Evolutionary conservation across 805 yeast species (phyloP).

Genomic region (Ascoidea tarda): DNA sequence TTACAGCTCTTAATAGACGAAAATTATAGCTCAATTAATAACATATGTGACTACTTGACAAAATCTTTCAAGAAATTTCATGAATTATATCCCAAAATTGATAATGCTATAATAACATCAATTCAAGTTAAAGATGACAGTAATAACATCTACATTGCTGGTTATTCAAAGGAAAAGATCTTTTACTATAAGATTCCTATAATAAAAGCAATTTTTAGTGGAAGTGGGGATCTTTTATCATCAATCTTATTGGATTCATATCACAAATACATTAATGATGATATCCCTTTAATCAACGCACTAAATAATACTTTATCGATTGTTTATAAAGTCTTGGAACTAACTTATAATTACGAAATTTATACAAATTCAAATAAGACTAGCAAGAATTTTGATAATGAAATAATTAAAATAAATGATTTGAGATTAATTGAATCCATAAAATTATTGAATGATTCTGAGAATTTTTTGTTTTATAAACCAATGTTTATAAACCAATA

Average conservation of each 20-base stretch:
- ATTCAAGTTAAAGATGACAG: conserved; percentile 20
- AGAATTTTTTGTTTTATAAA: no score
- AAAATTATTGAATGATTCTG: not conserved
- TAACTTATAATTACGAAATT: conserved; percentile 20
- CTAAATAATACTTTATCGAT: conserved; percentile 25
- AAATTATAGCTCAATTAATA: conserved; percentile 16
- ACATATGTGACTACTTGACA: conserved; percentile 21
- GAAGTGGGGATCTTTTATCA: conserved; percentile 63
- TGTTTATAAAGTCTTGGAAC: conserved; percentile 26
- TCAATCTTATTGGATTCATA: conserved; percentile 43
- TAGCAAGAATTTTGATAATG: not conserved
- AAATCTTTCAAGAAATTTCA: conserved; percentile 28
- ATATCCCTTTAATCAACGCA: conserved; percentile 17
- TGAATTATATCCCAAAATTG: conserved; percentile 27
- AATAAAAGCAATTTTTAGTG: conserved; percentile 51
- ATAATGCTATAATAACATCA: conserved; percentile 46
- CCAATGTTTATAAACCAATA: no score
- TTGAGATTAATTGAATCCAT: conserved; percentile 5
- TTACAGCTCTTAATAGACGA: conserved; percentile 42
- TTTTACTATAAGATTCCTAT: conserved; percentile 27
- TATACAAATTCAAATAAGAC: not conserved
- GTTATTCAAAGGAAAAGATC: conserved; percentile 14
- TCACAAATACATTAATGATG: conserved; percentile 7
- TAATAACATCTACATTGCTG: conserved; percentile 27
- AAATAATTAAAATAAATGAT: conserved; percentile 3